These are phyloP conservation scores for Gymnopilus dilepis DNA, from an alignment of 768 basidiomycete species.

Conservation along the genomic window DNA sequence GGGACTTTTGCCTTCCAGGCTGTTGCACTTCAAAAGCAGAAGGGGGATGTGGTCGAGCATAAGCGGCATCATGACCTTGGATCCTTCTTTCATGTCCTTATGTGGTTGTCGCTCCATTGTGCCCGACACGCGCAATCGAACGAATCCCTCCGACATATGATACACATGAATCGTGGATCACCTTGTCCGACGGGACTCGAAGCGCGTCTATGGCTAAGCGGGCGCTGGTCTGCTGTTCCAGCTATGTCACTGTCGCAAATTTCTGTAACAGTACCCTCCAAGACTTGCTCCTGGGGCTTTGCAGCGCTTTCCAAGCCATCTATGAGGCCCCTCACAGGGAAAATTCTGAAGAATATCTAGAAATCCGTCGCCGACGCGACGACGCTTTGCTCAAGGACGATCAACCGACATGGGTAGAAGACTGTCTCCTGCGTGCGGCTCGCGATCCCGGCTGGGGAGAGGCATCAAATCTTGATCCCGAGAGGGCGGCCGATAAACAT, in stretches of 20 bases:
- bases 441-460: neutral
- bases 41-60: neutral
- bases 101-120: neutral
- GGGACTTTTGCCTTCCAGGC: neutral
- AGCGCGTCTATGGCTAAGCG: no score
- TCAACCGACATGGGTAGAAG: neutral
- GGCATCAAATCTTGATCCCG: neutral
- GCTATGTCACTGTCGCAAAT: neutral
- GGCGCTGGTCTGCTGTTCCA: no score
- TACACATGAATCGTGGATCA: no score
- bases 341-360: neutral
- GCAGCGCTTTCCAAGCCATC: neutral
- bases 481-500: neutral
- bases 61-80: neutral
- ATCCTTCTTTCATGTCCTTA: neutral
- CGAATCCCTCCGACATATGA: neutral
- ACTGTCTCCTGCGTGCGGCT: neutral
- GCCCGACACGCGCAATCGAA: neutral
- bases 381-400: neutral
- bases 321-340: no score
- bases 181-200: no score
- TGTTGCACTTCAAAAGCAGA: neutral
- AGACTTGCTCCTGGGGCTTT: neutral
- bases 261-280: neutral
- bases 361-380: neutral